Evolutionary conservation across 768 basidiomycete genomes (phyloP), one percentile per base, ranked within the genome.

Genomic region (Daedaleopsis nitida): DNA sequence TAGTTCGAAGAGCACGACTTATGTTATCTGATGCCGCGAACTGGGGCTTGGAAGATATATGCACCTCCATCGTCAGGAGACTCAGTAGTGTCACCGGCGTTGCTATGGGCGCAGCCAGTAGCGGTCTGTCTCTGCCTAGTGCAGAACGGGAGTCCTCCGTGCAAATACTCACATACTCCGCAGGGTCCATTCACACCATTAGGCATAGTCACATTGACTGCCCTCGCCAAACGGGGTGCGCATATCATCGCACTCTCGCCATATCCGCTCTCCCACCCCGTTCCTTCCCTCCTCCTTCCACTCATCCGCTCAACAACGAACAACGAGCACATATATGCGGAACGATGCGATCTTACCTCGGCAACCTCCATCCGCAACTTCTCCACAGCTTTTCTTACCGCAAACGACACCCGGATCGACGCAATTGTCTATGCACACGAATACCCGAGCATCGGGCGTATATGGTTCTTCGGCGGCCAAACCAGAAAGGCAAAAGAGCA

Each of bases 401-500:
- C 80, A 0, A 80, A 85, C 48, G 85, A 88, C 48, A 83, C 85
- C 32, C 77, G 91, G 23, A 68, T 96, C n/a, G 93, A 95, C 57
- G 91, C 86, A 1, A 74, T 96, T 56, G 72, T 96, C 13, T 88
- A 91, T 62, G 82, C 84, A 11, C 93, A 94, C 69, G 94, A 91
- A 66, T 91, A 92, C 67, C 77, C 77, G 19, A 82, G 85, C 32
- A 79, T 91, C 32, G 89, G 89, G 0, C 54, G 58, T 12, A 57
- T 59, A 39, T 77, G 82, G 1, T 59, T 80, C n/a, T 61, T 77
- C 10, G 75, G 43, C 39, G 58, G 44, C 21, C 75, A 64, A 59
- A 81, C 59, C 6, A 43, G 57, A 27, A 53, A 50, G 4, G 52
- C 55, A 27, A 57, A 63, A 57, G 35, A 69, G 70, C 34, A 49